Conservation (phyloP, 345 rosid genomes). For the Populus deltoides region DNA sequence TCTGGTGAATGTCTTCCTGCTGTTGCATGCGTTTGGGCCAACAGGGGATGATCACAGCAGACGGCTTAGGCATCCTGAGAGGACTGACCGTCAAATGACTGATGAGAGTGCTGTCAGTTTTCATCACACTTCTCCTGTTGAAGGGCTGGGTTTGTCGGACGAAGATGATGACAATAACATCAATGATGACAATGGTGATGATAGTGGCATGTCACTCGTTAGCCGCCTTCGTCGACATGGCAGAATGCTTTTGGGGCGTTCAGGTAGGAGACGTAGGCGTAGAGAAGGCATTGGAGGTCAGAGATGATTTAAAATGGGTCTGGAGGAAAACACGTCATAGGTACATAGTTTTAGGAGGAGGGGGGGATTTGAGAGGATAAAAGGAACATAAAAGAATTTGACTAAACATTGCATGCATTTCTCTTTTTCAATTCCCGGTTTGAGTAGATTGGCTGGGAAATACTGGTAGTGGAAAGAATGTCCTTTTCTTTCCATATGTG, state of each 20-base stretch:
- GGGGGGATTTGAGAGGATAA: constrained; percentile 5
- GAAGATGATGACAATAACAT: constrained; percentile 34
- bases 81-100: constrained; percentile 19
- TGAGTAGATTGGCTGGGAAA: constrained; percentile 7
- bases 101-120: constrained; percentile 34
- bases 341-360: constrained; percentile 19
- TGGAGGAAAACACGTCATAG: not conserved
- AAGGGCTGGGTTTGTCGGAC: constrained; percentile 41
- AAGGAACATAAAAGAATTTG: constrained; percentile 9
- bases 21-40: constrained; percentile 75
- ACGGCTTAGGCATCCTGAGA: constrained; percentile 41
- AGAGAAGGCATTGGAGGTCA: constrained; percentile 45
- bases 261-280: constrained; percentile 72
- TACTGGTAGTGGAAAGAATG: not conserved
- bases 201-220: constrained; percentile 44
- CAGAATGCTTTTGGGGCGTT: constrained; percentile 54
- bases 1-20: constrained; percentile 60
- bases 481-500: not conserved
- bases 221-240: constrained; percentile 69
- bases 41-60: constrained; percentile 49
- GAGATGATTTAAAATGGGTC: constrained; percentile 5
- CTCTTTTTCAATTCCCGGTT: constrained; percentile 2
- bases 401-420: constrained; percentile 11
- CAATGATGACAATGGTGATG: constrained; percentile 28
- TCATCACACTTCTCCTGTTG: constrained; percentile 22